Percentiles rank a stretch among this genome's conserved stretches.
phyloP scores from a whole-genome alignment of 176 grass and related monocot species.

The Thinopyrum elongatum region DNA sequence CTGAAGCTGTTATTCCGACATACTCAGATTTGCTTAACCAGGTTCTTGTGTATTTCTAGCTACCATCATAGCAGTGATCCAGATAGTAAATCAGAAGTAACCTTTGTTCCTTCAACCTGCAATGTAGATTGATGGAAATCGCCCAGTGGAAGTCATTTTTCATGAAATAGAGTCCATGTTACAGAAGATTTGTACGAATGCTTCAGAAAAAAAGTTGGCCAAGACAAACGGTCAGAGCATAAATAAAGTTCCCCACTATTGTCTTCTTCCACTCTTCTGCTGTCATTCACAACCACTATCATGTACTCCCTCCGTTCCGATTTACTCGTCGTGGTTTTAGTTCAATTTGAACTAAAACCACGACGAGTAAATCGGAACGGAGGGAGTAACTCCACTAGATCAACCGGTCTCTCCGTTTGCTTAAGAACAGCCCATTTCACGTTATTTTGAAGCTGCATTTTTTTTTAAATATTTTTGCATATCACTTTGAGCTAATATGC shows the following conservation, averaged over 20 bases:
- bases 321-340: no score
- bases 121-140: conserved; percentile 91
- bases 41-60: conserved; percentile 51
- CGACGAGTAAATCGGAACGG: no score
- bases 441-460: not conserved
- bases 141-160: conserved; percentile 58
- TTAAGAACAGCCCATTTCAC: not conserved
- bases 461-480: not conserved
- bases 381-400: not conserved
- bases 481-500: not conserved
- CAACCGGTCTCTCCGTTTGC: not conserved
- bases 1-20: conserved; percentile 68
- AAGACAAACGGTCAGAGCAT: conserved; percentile 66
- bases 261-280: not conserved
- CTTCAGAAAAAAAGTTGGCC: conserved; percentile 48
- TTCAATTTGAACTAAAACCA: no score
- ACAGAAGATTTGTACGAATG: conserved; percentile 50
- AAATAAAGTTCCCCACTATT: conserved; percentile 16
- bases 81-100: conserved; percentile 23
- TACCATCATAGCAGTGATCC: conserved; percentile 15
- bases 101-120: conserved; percentile 34
- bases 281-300: conserved; percentile 7
- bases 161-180: conserved; percentile 67
- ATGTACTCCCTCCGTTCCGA: not conserved
- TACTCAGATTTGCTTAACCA: conserved; percentile 70